A percentile compares a stretch with the other conserved stretches of the same genome.
phyloP scores from a whole-genome alignment of 108 stramenopile genomes.

The Mayamaea pseudoterrestris region DNA sequence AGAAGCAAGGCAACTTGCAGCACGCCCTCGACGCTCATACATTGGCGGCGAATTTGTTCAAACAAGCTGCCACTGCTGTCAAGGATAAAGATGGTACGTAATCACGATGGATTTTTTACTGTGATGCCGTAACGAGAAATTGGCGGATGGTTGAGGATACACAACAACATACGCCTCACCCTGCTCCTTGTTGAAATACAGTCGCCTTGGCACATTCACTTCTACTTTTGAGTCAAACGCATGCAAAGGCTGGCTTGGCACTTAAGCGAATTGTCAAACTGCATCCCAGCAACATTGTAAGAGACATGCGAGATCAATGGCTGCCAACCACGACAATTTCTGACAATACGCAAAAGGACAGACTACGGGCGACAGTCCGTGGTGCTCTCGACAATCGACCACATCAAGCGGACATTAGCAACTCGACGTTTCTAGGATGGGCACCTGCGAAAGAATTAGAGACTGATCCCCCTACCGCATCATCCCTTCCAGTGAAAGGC shows the following conservation, averaged over 20 bases:
- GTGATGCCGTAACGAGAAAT: too few relatives aligned
- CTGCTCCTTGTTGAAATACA: conserved; percentile 2
- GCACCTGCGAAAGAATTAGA: conserved; percentile 1
- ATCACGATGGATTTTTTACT: neutral
- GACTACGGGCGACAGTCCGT: conserved; percentile 63
- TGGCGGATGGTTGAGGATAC: too few relatives aligned
- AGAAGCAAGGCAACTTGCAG: conserved; percentile 22
- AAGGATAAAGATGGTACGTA: conserved; percentile 25
- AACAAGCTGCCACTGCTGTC: conserved; percentile 19
- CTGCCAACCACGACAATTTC: conserved; percentile 3
- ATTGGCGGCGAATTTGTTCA: conserved; percentile 26
- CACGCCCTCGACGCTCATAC: conserved; percentile 27
- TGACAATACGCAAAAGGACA: conserved; percentile 34
- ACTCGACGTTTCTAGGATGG: conserved; percentile 64
- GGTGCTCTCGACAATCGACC: conserved; percentile 48
- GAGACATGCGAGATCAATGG: conserved; percentile 7
- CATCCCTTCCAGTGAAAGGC: neutral
- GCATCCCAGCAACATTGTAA: neutral
- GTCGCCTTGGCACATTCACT: conserved; percentile 27
- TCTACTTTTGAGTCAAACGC: conserved; percentile 45
- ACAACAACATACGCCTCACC: neutral
- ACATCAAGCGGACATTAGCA: conserved; percentile 67
- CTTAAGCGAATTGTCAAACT: conserved; percentile 21
- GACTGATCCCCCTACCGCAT: neutral
- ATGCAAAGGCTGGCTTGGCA: conserved; percentile 35